phyloP scores from a whole-genome alignment of 2,329 filamentous ascomycete species.

The Epichloe glyceriae region DNA sequence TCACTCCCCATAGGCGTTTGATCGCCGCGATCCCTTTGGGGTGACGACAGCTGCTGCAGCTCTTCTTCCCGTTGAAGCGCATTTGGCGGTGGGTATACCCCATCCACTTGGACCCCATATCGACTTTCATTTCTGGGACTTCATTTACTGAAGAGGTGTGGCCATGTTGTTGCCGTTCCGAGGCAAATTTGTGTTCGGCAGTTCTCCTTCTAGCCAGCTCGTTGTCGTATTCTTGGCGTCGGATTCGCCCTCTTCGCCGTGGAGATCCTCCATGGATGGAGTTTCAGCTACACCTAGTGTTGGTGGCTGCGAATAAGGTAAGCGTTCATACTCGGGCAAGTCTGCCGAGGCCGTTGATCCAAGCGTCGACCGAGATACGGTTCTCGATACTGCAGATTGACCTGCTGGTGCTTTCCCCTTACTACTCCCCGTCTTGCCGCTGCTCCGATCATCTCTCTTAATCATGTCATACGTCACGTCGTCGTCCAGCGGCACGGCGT shows the following conservation, averaged over 20 bases:
- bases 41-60: not conserved
- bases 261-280: constrained; percentile 38
- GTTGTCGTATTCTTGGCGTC: constrained; percentile 38
- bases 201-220: constrained; percentile 39
- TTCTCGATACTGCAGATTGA: constrained; percentile 30
- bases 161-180: constrained; percentile 31
- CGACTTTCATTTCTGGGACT: constrained; percentile 12
- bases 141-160: constrained; percentile 4
- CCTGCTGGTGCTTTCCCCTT: constrained; percentile 41
- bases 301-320: constrained; percentile 16
- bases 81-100: constrained; percentile 5
- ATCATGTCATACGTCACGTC: constrained; percentile 80
- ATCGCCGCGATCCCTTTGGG: not conserved
- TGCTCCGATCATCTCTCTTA: constrained; percentile 62
- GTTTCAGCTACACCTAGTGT: constrained; percentile 26
- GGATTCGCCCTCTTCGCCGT: constrained; percentile 38
- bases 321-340: constrained; percentile 15
- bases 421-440: constrained; percentile 39
- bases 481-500: constrained; percentile 84
- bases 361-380: constrained; percentile 46
- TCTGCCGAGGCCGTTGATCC: constrained; percentile 28
- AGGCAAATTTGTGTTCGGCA: constrained; percentile 38
- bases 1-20: not conserved
- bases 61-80: constrained; percentile 6
- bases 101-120: constrained; percentile 18